Percentiles rank a stretch among this genome's conserved stretches.
phyloP scores from a whole-genome alignment of 2,329 filamentous ascomycete species.

The Sordariomycetes sp. region DNA sequence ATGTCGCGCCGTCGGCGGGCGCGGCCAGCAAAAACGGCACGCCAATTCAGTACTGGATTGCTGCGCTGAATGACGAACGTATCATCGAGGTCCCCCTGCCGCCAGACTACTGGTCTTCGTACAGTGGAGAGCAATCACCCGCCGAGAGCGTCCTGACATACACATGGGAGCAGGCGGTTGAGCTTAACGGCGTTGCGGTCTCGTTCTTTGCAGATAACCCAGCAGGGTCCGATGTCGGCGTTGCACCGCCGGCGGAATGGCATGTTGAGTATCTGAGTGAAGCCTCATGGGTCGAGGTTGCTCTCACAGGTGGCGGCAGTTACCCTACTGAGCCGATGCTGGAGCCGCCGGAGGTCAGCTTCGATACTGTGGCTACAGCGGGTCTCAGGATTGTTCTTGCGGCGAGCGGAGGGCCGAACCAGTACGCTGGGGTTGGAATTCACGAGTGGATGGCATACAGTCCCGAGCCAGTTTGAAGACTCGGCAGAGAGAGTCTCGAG shows the following conservation, averaged over 20 bases:
- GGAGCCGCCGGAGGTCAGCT: conserved; percentile 16
- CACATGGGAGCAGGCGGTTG: conserved; percentile 17
- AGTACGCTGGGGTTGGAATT: conserved; percentile 14
- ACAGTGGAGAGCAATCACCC: conserved; percentile 18
- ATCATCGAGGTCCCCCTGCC: conserved; percentile 20
- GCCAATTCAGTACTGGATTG: conserved; percentile 27
- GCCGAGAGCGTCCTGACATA: conserved; percentile 18
- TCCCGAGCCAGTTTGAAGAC: not conserved
- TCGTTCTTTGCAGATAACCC: conserved; percentile 20
- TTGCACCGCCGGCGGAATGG: conserved; percentile 18
- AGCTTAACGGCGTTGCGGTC: conserved; percentile 18
- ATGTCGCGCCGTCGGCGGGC: conserved; percentile 18
- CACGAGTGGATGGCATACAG: conserved; percentile 15
- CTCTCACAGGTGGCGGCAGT: conserved; percentile 4
- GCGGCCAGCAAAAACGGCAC: conserved; percentile 13
- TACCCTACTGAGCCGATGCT: conserved; percentile 17
- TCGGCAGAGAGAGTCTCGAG: too few relatives aligned
- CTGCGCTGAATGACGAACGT: conserved; percentile 20
- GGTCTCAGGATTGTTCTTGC: conserved; percentile 11
- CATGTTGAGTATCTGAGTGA: conserved; percentile 13
- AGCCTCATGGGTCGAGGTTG: conserved; percentile 8
- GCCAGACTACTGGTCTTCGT: conserved; percentile 27
- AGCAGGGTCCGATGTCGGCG: conserved; percentile 16
- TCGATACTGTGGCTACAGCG: conserved; percentile 15
- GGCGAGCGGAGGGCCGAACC: conserved; percentile 11